A percentile compares a stretch with the other conserved stretches of the same genome.
Conservation (phyloP, 345 rosid species). For the Theobroma cacao region DNA sequence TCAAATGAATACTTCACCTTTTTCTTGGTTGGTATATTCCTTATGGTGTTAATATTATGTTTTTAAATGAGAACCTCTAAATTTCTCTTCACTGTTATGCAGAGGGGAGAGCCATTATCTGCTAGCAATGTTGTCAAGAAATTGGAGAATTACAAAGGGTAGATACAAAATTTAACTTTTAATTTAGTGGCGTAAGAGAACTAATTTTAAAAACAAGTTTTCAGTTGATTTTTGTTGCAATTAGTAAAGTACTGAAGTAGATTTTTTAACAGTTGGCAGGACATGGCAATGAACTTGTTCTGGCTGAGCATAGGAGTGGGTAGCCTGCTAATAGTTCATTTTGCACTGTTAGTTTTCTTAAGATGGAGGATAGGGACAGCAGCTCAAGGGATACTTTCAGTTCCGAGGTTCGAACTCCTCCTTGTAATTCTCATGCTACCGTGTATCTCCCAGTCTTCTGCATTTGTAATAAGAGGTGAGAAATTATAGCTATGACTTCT, state of each 20-base stretch:
- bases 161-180: not conserved
- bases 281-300: slow-evolving; percentile 51
- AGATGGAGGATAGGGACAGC: slow-evolving; percentile 43
- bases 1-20: slow-evolving; percentile 40
- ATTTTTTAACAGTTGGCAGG: slow-evolving; percentile 41
- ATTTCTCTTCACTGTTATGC: slow-evolving; percentile 14
- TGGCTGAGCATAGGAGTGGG: slow-evolving; percentile 45
- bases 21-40: slow-evolving; percentile 43
- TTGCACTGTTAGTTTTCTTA: slow-evolving; percentile 24
- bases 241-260: slow-evolving; percentile 5
- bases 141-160: slow-evolving; percentile 49
- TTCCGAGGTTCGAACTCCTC: slow-evolving; percentile 46
- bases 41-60: not conserved
- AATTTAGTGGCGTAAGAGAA: not conserved
- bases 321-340: slow-evolving; percentile 33
- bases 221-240: not conserved
- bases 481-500: not conserved
- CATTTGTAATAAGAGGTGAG: slow-evolving; percentile 50
- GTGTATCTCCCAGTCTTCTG: slow-evolving; percentile 51
- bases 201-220: not conserved
- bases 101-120: slow-evolving; percentile 59
- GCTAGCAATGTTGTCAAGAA: slow-evolving; percentile 41
- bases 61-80: not conserved
- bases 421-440: slow-evolving; percentile 47
- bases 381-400: slow-evolving; percentile 37